Base-by-base conservation (phyloP, 495 filamentous ascomycete genomes). In the Saxophila tyrrhenica region DNA sequence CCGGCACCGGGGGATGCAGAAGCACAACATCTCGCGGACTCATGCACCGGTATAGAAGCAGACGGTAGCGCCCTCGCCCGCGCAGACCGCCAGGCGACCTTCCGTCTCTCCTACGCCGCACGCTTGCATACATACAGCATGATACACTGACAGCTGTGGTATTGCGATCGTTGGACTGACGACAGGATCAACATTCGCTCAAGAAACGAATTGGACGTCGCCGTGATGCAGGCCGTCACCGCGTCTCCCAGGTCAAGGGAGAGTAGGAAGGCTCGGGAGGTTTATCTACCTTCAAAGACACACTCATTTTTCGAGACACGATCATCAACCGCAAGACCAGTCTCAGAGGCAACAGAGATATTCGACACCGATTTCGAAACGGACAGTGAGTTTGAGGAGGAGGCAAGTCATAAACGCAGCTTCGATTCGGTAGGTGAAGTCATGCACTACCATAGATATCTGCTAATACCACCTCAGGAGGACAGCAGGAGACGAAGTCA, bases 321-420 rank as follows among this genome's bases (percentile, higher is more conserved):
- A 21, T 25, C 45, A 20, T 25, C 19, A 24, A 48, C 20, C 10
- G 45, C 45, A 48, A 3, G 45, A 3, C 45, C 45, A 21, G 11
- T 50, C 3, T 44, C 41, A 44, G 41, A 17, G 17, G 41, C 41
- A 44, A 44, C 41, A 44, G 41, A 44, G n/a, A 44, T 44, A 55
- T 78, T 80, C 62, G 85, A 89, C 62, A 85, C 84, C 32, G 87
- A 92, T 48, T 82, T 78, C 56, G 80, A 82, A 54, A 78, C 78
- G 20, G 75, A 80, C 22, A 80, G 62, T 44, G 62, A 62, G 11
- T 57, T 60, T 21, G 62, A 59, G 17, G 80, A 84, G 51, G 75
- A 81, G 50, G 75, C 78, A 56, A 84, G 82, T 5, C 78, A 79
- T 10, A 75, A 80, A 41, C 69, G 75, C 53, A 89, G 83, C 65